A percentile compares a stretch with the other conserved stretches of the same genome.
Conservation (phyloP, 495 filamentous ascomycete genomes). For the Cetradonia linearis region DNA sequence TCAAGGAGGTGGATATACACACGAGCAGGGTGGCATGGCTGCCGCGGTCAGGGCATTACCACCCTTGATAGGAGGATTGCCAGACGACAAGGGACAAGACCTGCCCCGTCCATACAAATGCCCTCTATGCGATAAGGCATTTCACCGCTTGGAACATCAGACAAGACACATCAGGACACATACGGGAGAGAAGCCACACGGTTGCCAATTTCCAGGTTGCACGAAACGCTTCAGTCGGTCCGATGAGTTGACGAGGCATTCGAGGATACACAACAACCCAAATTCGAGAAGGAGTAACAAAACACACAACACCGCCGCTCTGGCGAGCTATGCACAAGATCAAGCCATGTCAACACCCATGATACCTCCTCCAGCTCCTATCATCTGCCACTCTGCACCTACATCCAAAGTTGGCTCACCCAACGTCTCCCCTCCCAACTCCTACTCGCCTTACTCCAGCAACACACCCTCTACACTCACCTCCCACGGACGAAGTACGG, state of each 20-base stretch:
- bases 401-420: constrained; percentile 81
- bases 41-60: constrained; percentile 59
- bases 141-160: constrained; percentile 97
- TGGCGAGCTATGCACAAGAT: constrained; percentile 39
- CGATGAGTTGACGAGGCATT: constrained; percentile 93
- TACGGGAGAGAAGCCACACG: constrained; percentile 96
- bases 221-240: constrained; percentile 96
- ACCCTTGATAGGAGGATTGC: constrained; percentile 53
- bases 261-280: constrained; percentile 97
- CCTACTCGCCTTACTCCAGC: constrained; percentile 65
- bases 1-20: constrained; percentile 15
- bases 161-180: constrained; percentile 96
- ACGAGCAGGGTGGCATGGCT: constrained; percentile 51
- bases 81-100: constrained; percentile 56
- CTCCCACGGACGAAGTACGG: constrained; percentile 53
- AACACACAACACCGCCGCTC: constrained; percentile 49
- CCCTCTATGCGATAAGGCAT: constrained; percentile 95
- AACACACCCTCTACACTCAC: constrained; percentile 52
- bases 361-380: constrained; percentile 68
- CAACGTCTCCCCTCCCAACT: constrained; percentile 91
- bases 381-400: constrained; percentile 75
- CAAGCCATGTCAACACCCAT: constrained; percentile 47
- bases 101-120: constrained; percentile 96
- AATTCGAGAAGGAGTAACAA: constrained; percentile 94
- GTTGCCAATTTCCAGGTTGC: constrained; percentile 87